Evolutionary conservation across 129 eudicot species (phyloP), one percentile per base, ranked within the genome.

Genomic region (Pittosporum tobira): DNA sequence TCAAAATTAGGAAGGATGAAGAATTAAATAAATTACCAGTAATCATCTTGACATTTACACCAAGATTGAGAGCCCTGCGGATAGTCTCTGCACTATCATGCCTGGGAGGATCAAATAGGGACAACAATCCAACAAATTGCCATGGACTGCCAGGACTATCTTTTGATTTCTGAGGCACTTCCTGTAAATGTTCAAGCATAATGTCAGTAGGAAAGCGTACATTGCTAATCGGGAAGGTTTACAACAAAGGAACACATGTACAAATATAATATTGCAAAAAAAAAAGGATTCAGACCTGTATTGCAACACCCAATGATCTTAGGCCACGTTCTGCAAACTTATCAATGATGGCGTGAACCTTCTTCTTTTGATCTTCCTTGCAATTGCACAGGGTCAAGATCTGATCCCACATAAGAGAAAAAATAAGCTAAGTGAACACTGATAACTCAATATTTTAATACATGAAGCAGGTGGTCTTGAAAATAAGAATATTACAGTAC

Each of bases 31-130:
- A 21, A 37, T 66, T 74, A 82, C 95, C 95, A 44, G 96, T 87
- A 65, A 87, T 87, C 96, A 87, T 87, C 71, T 87, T 87, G 11
- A 87, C 96, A 51, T 87, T 87, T 31, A 87, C 96, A 64, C 96
- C 96, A 22, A 87, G 96, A 62, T 87, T 72, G 18, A 87, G 80
- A 70, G 96, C 96, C 71, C 85, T 72, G 29, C 96, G 88, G 50
- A 87, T 87, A 53, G 96, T 87, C 68, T 87, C 96, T 18, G 96
- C 88, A 76, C 96, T 87, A 65, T 87, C 96, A 70, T 87, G 96
- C 73, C 96, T 75, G 7, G 96, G 96, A 3, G 96, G 96, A 64
- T 87, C 96, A 67, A 87, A 87, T 0, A 87, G 85, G 6, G 96
- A 75, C 64, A 87, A 50, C 64, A 87, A 65, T 51, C 96, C 96